Conservation (phyloP, 805 yeast genomes). For the Yarrowia keelungensis region DNA sequence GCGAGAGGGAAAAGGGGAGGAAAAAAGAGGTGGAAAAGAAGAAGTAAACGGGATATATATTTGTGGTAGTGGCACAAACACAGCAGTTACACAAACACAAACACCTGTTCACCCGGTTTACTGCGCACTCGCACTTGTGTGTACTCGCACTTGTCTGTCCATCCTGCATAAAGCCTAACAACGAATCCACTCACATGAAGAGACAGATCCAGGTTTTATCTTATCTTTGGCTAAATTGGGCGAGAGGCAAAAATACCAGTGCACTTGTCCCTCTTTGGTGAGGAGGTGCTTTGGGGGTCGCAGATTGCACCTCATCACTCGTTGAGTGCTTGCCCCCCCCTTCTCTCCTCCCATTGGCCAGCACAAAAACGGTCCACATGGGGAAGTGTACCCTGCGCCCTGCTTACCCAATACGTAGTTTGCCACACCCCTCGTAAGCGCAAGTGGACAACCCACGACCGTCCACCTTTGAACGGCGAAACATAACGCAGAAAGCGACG, state of each 20-base stretch:
- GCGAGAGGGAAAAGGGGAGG: neutral
- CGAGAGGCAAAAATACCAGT: constrained; percentile 34
- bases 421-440: constrained; percentile 15
- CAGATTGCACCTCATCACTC: no score
- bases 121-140: no score
- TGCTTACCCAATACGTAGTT: constrained; percentile 36
- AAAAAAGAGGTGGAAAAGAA: neutral
- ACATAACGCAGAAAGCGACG: no score
- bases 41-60: neutral
- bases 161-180: constrained; percentile 1
- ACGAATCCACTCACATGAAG: constrained; percentile 37
- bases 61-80: no score
- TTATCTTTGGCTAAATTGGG: constrained; percentile 39
- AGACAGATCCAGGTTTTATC: constrained; percentile 35
- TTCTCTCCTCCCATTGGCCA: constrained; percentile 21
- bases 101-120: no score
- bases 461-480: no score
- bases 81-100: no score
- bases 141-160: no score
- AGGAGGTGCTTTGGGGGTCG: no score
- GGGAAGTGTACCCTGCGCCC: constrained; percentile 38
- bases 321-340: no score
- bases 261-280: neutral
- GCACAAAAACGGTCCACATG: neutral
- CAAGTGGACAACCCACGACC: no score